Evolutionary conservation across 2,329 filamentous ascomycete genomes (phyloP).

Genomic region (Cordyceps tenuipes): DNA sequence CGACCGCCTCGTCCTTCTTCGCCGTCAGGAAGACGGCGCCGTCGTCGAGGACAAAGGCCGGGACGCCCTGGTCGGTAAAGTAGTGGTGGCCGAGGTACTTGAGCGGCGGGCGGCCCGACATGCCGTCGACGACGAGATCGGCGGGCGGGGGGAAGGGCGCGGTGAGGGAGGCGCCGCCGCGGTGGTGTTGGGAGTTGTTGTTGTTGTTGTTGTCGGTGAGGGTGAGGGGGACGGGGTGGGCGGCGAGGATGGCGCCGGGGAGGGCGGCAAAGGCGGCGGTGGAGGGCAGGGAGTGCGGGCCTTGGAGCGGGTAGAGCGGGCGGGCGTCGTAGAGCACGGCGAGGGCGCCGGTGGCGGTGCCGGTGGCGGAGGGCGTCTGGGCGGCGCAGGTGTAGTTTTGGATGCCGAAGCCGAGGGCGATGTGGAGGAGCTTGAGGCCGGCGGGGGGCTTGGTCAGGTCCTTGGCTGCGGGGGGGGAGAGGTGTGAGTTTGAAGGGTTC

Average conservation of each 20-base stretch:
- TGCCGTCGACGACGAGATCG: constrained; percentile 30
- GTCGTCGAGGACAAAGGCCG: constrained; percentile 50
- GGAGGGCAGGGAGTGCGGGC: constrained; percentile 27
- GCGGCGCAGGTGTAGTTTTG: constrained; percentile 60
- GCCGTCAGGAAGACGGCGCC: constrained; percentile 31
- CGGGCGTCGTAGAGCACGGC: constrained; percentile 53
- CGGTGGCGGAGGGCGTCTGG: constrained; percentile 25
- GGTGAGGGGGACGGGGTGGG: constrained; percentile 40
- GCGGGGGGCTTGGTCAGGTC: constrained; percentile 37
- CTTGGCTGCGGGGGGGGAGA: constrained; percentile 19
- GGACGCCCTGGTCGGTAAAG: constrained; percentile 47
- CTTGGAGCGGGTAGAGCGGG: constrained; percentile 39
- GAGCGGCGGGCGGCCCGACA: too few species aligned
- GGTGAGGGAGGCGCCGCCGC: constrained; percentile 36
- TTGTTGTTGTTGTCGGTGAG: constrained; percentile 25
- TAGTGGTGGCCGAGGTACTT: constrained; percentile 56
- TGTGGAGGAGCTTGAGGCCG: constrained; percentile 38
- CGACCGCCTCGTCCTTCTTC: constrained; percentile 40
- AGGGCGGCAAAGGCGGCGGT: constrained; percentile 32
- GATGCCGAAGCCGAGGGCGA: constrained; percentile 55
- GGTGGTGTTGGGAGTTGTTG: constrained; percentile 24
- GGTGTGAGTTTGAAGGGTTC: not conserved
- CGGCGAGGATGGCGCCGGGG: constrained; percentile 31
- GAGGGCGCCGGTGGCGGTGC: constrained; percentile 41
- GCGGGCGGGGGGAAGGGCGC: constrained; percentile 39